Evolutionary conservation across 352 stramenopile species (phyloP).

Genomic region (Phytopythium chamaehyphon): DNA sequence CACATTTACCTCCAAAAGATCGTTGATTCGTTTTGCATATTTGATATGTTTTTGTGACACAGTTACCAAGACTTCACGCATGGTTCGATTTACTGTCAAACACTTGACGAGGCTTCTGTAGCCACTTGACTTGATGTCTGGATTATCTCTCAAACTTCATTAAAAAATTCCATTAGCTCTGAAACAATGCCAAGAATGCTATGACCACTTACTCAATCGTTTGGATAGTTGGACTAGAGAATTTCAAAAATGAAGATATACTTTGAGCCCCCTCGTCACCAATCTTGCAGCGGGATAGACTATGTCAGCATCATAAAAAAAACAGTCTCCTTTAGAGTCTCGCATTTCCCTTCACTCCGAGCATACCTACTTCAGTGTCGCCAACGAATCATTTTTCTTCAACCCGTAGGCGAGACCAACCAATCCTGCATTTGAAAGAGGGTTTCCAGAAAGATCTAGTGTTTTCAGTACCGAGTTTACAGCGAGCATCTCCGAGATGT

Average conservation of each 20-base stretch:
- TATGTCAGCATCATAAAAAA: conserved; percentile 10
- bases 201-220: conserved; percentile 23
- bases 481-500: conserved; percentile 46
- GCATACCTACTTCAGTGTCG: conserved; percentile 35
- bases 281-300: conserved; percentile 35
- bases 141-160: conserved; percentile 36
- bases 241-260: conserved; percentile 26
- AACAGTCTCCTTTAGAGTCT: too few species aligned
- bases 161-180: too few species aligned
- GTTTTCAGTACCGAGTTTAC: conserved; percentile 41
- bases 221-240: conserved; percentile 48
- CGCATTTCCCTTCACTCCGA: too few species aligned
- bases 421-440: conserved; percentile 36
- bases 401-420: conserved; percentile 37
- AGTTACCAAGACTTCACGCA: conserved; percentile 28
- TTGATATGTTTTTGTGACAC: conserved; percentile 24
- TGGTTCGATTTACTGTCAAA: conserved; percentile 33
- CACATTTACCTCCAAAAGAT: conserved; percentile 42
- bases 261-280: conserved; percentile 35
- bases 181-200: too few species aligned
- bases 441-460: conserved; percentile 46
- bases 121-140: conserved; percentile 32
- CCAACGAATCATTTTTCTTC: conserved; percentile 49
- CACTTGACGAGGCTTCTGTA: conserved; percentile 43
- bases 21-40: conserved; percentile 18